Evolutionary conservation across 139 green algal genomes (phyloP), one percentile per base, ranked within the genome.

Genomic region (Chlamydomonas sp.): DNA sequence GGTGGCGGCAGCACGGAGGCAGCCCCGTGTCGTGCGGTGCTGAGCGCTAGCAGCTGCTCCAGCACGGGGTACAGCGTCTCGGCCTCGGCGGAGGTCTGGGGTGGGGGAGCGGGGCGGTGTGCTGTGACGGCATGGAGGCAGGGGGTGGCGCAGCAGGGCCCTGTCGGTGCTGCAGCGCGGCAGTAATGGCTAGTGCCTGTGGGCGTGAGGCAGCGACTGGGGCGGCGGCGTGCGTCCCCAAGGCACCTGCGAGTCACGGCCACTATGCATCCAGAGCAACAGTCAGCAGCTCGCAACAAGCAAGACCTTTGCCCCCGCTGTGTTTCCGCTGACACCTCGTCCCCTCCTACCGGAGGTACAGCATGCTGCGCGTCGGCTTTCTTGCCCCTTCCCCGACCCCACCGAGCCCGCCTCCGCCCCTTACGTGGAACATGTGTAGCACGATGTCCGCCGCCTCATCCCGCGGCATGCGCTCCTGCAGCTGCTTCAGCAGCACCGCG

Each of bases 371-470:
- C 10, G 66, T 10, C 66, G 12, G 66, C 66, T 71, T 71, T 18
- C 66, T 14, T 71, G 10, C 66, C 66, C 66, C 66, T 14, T 14
- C 66, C 66, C 66, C 66, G 10, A 18, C 66, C 12, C 12, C 10
- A 10, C 66, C 12, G 66, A 10, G 10, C 66, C 66, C 66, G 10
- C 12, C 9, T 18, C 66, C 66, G 10, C 31, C 14, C 4, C 78
- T 0, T n/a, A 88, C 83, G 72, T 59, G 66, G 31, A 58, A 20
- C 49, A 88, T 14, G 16, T 82, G 18, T 14, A 2, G 49, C 59
- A 88, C 15, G 7, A 88, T 58, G 14, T 82, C 75, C n/a, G 63
- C 15, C 31, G 74, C 83, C 63, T 88, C 73, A 0, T 75, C 83
- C 2, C 16, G 9, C 12, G 69, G 7, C 9, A 57, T 49, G 12